Evolutionary conservation across 2,329 filamentous ascomycete genomes (phyloP), one percentile per base, ranked within the genome.

Genomic region (Cercospora zeina): DNA sequence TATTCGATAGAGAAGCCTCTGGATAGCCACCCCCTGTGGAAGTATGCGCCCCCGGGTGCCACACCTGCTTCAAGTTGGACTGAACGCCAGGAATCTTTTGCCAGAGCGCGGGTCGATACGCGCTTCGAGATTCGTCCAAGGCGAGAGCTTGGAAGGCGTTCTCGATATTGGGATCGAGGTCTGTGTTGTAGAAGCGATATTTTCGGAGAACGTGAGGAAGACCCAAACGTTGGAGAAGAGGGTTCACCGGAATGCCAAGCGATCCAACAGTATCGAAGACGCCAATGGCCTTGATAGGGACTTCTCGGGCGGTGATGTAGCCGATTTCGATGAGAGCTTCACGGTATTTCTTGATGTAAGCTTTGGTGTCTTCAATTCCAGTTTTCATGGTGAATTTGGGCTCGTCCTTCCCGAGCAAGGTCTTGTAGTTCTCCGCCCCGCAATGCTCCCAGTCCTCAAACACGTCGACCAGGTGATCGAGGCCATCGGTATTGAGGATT

Each of bases 81-180:
- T 62, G 62, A 33, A 67, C 67, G 19, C 63, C 62, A 3, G 56
- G 53, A 8, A 63, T 56, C 10, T 67, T 64, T 13, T 70, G 68
- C 82, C 82, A 85, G 1, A 85, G 69, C 0, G 81, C 81, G 0
- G 83, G 82, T 0, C 76, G 74, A 62, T 83, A 85, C 0, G 82
- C 79, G 7, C 69, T 72, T 0, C 83, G 77, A 53, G 77, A 76
- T 65, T 85, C 83, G 53, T 85, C 83, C 0, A 85, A 75, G 0
- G 82, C 82, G 0, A 85, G 72, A 1, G 81, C 83, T 57, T 85
- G 83, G 65, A 83, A 85, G 1, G 82, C 83, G 59, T 84, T 79
- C 39, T 82, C 78, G 3, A 84, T 73, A 16, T 71, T 69, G 49
- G 67, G 65, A n/a, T 70, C 69, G 1, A 75, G 65, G 24, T 65